A percentile compares a stretch with the other conserved stretches of the same genome.
These are phyloP conservation scores for Rehmannia glutinosa DNA, from an alignment of 257 asterid genomes.

Conservation along the genomic window DNA sequence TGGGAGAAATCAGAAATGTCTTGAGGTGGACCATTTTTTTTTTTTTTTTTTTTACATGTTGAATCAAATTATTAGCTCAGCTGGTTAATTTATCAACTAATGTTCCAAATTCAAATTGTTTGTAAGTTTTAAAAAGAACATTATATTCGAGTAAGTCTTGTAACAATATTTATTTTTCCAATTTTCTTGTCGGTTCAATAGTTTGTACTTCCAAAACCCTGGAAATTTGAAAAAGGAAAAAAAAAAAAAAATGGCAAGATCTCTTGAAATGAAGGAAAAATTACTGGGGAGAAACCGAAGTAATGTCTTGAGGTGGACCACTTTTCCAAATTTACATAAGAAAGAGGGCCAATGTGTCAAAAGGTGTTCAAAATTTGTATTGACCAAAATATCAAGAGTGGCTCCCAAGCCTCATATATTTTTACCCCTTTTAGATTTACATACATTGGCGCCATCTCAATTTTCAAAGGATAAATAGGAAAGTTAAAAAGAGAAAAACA, in stretches of 20 bases:
- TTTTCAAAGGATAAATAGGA: neutral
- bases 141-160: neutral
- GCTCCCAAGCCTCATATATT: slow-evolving; percentile 16
- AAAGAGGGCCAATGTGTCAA: slow-evolving; percentile 30
- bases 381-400: slow-evolving; percentile 12
- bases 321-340: slow-evolving; percentile 32
- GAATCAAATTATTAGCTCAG: too few species aligned
- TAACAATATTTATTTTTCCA: neutral
- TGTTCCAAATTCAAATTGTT: neutral
- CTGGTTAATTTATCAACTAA: neutral
- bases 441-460: too few species aligned
- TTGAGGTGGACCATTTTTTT: slow-evolving; percentile 34
- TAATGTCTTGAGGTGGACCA: slow-evolving; percentile 26
- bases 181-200: slow-evolving; percentile 14
- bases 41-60: too few species aligned
- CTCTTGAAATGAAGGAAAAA: neutral
- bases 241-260: neutral
- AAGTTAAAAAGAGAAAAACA: neutral
- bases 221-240: neutral
- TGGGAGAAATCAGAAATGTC: neutral
- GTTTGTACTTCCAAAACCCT: neutral
- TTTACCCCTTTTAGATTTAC: neutral
- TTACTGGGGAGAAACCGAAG: neutral
- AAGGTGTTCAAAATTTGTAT: slow-evolving; percentile 18
- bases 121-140: neutral